Evolutionary conservation across 192 early-diverging fungal genomes (phyloP).

Genomic region (Jimgerdemannia flammicorona): DNA sequence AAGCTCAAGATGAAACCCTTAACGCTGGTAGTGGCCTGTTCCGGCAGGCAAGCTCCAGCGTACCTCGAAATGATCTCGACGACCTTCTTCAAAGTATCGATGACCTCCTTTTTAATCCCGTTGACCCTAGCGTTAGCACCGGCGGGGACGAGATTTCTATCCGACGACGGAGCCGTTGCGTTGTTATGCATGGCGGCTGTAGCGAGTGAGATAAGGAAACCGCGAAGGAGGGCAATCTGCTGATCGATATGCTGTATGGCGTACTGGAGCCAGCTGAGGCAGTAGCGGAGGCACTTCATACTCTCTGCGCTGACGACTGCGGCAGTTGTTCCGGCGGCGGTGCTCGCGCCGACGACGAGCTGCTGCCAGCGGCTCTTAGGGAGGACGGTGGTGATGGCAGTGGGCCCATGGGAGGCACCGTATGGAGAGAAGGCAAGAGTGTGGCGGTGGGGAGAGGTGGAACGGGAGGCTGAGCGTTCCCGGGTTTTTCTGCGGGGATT

Average conservation of each 20-base stretch:
- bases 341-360: slow-evolving; percentile 55
- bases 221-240: slow-evolving; percentile 60
- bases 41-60: slow-evolving; percentile 80
- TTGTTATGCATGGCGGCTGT: slow-evolving; percentile 1
- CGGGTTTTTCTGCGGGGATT: no score
- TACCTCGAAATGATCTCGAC: slow-evolving; percentile 85
- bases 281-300: slow-evolving; percentile 83
- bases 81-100: slow-evolving; percentile 78
- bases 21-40: slow-evolving; percentile 74
- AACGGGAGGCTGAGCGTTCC: background rate
- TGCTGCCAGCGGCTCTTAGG: slow-evolving; percentile 53
- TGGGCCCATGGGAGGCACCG: slow-evolving; percentile 3
- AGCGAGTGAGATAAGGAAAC: slow-evolving; percentile 48
- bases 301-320: slow-evolving; percentile 86
- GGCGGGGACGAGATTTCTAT: slow-evolving; percentile 22
- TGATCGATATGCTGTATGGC: slow-evolving; percentile 69
- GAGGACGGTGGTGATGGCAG: slow-evolving; percentile 17
- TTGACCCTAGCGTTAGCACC: slow-evolving; percentile 39
- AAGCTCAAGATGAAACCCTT: slow-evolving; percentile 79
- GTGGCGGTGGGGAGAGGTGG: slow-evolving; percentile 14
- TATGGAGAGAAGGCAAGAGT: slow-evolving; percentile 16
- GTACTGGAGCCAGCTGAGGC: slow-evolving; percentile 84
- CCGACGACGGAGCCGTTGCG: slow-evolving; percentile 14
- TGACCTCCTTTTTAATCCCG: slow-evolving; percentile 72
- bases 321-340: no score